These are phyloP conservation scores for Penicillium brevicompactum DNA, from an alignment of 2,329 filamentous ascomycete species.

Conservation along the genomic window DNA sequence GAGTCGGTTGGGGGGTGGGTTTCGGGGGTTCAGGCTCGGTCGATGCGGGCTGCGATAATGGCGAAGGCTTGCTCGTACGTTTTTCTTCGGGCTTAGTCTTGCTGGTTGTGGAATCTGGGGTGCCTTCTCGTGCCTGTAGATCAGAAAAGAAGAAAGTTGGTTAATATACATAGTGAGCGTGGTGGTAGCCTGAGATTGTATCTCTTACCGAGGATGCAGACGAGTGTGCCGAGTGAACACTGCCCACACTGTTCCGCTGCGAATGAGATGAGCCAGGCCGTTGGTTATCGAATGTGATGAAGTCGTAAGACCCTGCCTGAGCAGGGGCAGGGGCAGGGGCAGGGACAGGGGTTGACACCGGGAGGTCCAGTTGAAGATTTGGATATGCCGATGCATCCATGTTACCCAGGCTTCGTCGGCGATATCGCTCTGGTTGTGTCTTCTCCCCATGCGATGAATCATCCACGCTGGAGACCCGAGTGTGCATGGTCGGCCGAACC, in stretches of 20 bases:
- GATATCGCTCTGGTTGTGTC: constrained; percentile 69
- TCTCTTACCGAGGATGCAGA: constrained; percentile 68
- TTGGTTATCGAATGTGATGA: constrained; percentile 32
- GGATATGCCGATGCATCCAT: constrained; percentile 51
- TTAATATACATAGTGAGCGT: background rate
- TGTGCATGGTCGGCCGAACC: constrained; percentile 53
- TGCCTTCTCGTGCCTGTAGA: constrained; percentile 26
- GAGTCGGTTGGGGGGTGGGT: constrained; percentile 24
- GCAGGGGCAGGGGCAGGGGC: constrained; percentile 30
- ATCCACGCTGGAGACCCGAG: constrained; percentile 65
- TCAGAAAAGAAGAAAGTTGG: background rate
- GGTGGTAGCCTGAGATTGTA: background rate
- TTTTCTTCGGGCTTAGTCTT: constrained; percentile 67
- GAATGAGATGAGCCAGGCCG: constrained; percentile 43
- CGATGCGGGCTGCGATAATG: constrained; percentile 70
- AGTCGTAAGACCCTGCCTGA: constrained; percentile 35
- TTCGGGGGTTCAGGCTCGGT: constrained; percentile 35
- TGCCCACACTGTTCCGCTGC: constrained; percentile 65
- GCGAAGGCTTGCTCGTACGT: constrained; percentile 68
- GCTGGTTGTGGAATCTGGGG: constrained; percentile 18
- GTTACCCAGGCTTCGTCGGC: constrained; percentile 80
- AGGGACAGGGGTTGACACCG: constrained; percentile 34
- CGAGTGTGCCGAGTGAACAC: constrained; percentile 52
- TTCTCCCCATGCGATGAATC: constrained; percentile 62
- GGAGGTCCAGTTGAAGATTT: constrained; percentile 36